Base-by-base conservation (phyloP, 768 basidiomycete species). In the Tylopilus rubrobrunneus region DNA sequence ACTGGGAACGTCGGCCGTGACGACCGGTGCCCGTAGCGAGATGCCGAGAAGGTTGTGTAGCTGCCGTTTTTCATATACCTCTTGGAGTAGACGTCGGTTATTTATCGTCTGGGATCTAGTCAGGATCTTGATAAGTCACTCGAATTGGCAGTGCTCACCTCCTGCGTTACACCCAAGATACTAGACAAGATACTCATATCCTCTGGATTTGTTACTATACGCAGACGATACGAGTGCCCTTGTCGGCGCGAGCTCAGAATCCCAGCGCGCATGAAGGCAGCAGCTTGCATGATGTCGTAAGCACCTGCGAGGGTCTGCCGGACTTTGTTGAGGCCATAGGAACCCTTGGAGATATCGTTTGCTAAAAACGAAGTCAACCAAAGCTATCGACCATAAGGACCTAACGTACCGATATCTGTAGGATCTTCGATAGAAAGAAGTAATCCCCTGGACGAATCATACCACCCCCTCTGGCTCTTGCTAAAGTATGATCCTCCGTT, bases 351-450 rank as follows among this genome's bases (percentile, higher is more conserved):
- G 27, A 98, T 92, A 71, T 98, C 95, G 66, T 98, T 98, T 21
- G 84, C 94, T 98, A 64, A 2, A 41, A 53, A 50, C 40, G 36
- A 25, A 45, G 45, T 50, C 40, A 51, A 56, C 21, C n/a, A 27
- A n/a, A 19, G 17, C 27, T 12, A 42, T 40, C 36, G 29, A 28
- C 45, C 19, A 48, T 19, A 15, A 34, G 48, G 37, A 49, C 28
- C n/a, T 6, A 7, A 79, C 92, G 71, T 62, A 96, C 94, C 76
- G 27, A 80, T 72, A 72, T 98, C 94, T 14, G 86, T 87, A 11
- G 97, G 97, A 71, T 99, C 97, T 69, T 98, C 97, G 28, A 99
- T 89, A 5, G 85, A 88, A 45, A 99, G 72, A 58, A 89, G 71
- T 28, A 76, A 73, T 14, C 74, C 71, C 63, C 79, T 79, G 48